Conservation (phyloP, 2,329 filamentous ascomycete genomes). For the Westerdykella aurantiaca region DNA sequence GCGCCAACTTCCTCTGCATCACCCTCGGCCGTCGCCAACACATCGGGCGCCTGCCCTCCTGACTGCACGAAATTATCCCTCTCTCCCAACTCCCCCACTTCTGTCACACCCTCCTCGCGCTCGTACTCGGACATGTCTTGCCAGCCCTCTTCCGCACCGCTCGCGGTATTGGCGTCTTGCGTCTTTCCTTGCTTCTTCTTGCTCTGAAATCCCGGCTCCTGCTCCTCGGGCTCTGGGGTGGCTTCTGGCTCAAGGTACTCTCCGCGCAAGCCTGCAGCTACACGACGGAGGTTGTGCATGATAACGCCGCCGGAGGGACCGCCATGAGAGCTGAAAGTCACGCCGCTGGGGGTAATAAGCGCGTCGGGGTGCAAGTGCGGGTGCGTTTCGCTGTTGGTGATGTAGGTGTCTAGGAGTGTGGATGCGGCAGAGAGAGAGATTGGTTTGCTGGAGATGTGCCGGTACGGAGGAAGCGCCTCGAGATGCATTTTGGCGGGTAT, state of each 20-base stretch:
- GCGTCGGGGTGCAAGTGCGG: constrained; percentile 48
- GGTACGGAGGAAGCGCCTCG: constrained; percentile 35
- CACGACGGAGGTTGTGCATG: constrained; percentile 49
- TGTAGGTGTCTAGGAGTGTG: constrained; percentile 36
- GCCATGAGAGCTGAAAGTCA: constrained; percentile 39
- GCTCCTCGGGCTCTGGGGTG: constrained; percentile 36
- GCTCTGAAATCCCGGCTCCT: constrained; percentile 5
- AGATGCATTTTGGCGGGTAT: constrained; percentile 23
- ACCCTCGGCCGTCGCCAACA: constrained; percentile 15
- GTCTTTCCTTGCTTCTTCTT: constrained; percentile 8
- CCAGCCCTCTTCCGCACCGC: constrained; percentile 23
- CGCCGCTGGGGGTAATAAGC: constrained; percentile 39
- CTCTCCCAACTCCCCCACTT: constrained; percentile 40
- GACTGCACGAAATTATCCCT: constrained; percentile 27
- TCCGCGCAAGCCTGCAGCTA: constrained; percentile 49
- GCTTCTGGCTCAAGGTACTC: constrained; percentile 46
- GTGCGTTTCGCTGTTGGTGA: constrained; percentile 35
- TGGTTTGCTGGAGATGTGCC: constrained; percentile 25
- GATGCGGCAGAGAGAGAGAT: constrained; percentile 34
- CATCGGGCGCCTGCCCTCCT: constrained; percentile 24
- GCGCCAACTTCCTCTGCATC: constrained; percentile 10
- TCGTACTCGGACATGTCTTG: constrained; percentile 43
- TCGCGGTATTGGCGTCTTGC: constrained; percentile 1
- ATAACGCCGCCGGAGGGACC: constrained; percentile 44
- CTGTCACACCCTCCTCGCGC: constrained; percentile 34